phyloP scores from a whole-genome alignment of 192 early-diverging fungal genomes.

The Linderina pennispora region DNA sequence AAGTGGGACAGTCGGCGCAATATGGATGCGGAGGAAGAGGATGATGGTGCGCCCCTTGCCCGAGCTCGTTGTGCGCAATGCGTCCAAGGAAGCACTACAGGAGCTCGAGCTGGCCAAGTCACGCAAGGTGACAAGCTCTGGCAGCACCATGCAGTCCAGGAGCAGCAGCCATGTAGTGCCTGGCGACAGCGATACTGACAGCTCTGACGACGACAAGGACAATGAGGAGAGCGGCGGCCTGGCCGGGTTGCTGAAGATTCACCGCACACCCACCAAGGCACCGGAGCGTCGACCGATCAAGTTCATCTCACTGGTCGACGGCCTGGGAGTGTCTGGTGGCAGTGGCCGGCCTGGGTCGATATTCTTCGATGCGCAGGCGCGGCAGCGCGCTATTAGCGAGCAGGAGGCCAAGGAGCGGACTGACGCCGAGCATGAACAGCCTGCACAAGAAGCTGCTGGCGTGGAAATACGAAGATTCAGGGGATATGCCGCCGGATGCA shows the following conservation, averaged over 20 bases:
- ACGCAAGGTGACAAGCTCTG: not conserved
- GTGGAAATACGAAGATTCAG: slow-evolving; percentile 52
- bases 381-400: slow-evolving; percentile 28
- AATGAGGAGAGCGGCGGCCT: slow-evolving; percentile 4
- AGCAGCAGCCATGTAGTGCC: not conserved
- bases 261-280: not conserved
- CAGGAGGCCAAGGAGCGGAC: slow-evolving; percentile 36
- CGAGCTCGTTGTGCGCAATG: slow-evolving; percentile 18
- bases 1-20: slow-evolving; percentile 1
- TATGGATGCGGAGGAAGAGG: slow-evolving; percentile 2
- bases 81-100: slow-evolving; percentile 9
- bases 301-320: slow-evolving; percentile 8
- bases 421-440: slow-evolving; percentile 48
- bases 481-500: slow-evolving; percentile 52
- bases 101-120: slow-evolving; percentile 10
- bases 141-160: no score
- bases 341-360: not conserved
- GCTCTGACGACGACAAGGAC: slow-evolving; percentile 19
- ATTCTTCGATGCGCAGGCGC: slow-evolving; percentile 11
- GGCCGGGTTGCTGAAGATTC: slow-evolving; percentile 19
- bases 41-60: not conserved
- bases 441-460: slow-evolving; percentile 56
- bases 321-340: not conserved
- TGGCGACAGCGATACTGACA: slow-evolving; percentile 14
- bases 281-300: slow-evolving; percentile 11